Base-by-base conservation (phyloP, 169 alveolate genomes). In the Plasmodium inui region DNA sequence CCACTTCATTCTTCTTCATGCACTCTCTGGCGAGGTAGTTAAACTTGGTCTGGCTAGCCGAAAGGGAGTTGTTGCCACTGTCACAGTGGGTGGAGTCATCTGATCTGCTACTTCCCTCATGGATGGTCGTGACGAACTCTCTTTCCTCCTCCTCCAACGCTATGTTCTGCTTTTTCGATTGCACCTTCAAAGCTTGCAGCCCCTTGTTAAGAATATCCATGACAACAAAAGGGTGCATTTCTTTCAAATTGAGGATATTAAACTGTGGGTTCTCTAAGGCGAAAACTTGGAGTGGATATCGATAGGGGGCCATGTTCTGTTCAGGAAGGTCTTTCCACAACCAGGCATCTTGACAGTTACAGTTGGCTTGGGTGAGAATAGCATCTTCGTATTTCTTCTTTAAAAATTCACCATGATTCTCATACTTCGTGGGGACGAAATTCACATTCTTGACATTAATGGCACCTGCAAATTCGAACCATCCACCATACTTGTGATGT, bases 401-500 rank as follows among this genome's bases (percentile, higher is more conserved):
- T 1, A 89, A 30, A 12, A 89, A 57, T 34, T 76, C 82, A 8
- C 73, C 94, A 30, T 89, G 89, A 14, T 79, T 67, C 26, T 80
- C 94, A 81, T 89, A 89, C 1, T 30, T 17, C 4, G 72, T 41
- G 28, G 32, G 53, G 26, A 89, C 57, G 46, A 32, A 46, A 9
- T 80, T 89, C 1, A 81, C 74, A 71, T 89, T 89, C 53, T 80
- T 89, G 4, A 89, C 70, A 61, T 67, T 12, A 0, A 89, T 89
- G 9, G 84, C 94, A 0, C 91, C 94, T 19, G 91, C 94, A 19
- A 89, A 89, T 81, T 89, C 94, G 34, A 89, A 89, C 94, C 94
- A 89, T 1, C 94, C 94, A 12, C 94, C 94, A 67, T 89, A 89
- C 44, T 89, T 89, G 41, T 89, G 28, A 80, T 89, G 94, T 2